Evolutionary conservation across 768 basidiomycete genomes (phyloP).

Genomic region (Asterophora parasitica): DNA sequence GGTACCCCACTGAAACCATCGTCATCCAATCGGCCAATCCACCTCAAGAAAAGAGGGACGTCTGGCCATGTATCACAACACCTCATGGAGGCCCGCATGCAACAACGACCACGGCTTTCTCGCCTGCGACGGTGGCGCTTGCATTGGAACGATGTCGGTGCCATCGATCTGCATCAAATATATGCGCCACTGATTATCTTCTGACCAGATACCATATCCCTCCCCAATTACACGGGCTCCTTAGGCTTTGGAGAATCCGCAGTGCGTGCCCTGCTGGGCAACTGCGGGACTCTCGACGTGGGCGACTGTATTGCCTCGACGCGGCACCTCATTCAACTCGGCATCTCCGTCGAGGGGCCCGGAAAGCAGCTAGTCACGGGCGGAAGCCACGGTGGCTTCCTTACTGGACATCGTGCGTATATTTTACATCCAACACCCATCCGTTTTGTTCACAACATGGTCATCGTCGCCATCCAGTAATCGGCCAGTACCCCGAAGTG

Average conservation of each 20-base stretch:
- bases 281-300: conserved; percentile 63
- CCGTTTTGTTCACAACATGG: background rate
- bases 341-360: conserved; percentile 41
- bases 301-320: conserved; percentile 56
- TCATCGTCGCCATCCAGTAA: conserved; percentile 35
- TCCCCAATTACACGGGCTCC: conserved; percentile 67
- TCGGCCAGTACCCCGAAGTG: conserved; percentile 55
- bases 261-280: conserved; percentile 49
- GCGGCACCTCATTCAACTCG: conserved; percentile 43
- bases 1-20: conserved; percentile 50
- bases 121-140: conserved; percentile 35
- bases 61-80: conserved; percentile 43
- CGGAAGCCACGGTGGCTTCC: conserved; percentile 71
- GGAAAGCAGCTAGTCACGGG: conserved; percentile 56
- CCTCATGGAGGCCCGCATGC: conserved; percentile 66
- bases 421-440: background rate
- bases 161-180: background rate
- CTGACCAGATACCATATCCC: conserved; percentile 44
- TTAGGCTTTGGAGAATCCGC: conserved; percentile 61
- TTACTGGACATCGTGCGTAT: conserved; percentile 50
- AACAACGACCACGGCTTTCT: conserved; percentile 43
- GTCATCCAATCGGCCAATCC: conserved; percentile 34
- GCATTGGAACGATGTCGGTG: conserved; percentile 60
- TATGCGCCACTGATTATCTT: background rate
- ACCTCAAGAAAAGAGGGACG: conserved; percentile 8